Evolutionary conservation across 495 filamentous ascomycete genomes (phyloP).

Genomic region (Penicillium canariense): DNA sequence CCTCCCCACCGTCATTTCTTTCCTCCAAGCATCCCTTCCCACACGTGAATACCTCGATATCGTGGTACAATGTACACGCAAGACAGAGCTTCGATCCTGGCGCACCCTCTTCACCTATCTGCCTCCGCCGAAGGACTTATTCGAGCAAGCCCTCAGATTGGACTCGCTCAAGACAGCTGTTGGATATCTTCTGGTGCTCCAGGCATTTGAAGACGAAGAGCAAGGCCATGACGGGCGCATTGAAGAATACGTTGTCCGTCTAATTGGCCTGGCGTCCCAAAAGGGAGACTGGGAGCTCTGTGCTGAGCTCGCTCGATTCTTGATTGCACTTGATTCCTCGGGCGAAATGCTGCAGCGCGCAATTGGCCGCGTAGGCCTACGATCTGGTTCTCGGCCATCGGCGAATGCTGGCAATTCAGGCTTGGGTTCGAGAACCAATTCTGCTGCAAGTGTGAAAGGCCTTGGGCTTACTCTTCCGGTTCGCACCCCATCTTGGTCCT

Average conservation of each 20-base stretch:
- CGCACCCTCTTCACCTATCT: slow-evolving; percentile 86
- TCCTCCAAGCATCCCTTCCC: slow-evolving; percentile 80
- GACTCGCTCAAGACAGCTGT: slow-evolving; percentile 92
- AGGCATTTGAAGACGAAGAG: slow-evolving; percentile 86
- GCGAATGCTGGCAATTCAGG: slow-evolving; percentile 24
- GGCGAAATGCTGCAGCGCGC: slow-evolving; percentile 79
- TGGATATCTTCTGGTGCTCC: slow-evolving; percentile 92
- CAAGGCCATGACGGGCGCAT: slow-evolving; percentile 63
- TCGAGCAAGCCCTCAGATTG: slow-evolving; percentile 82
- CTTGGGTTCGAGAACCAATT: slow-evolving; percentile 23
- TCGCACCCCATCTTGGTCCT: slow-evolving; percentile 39
- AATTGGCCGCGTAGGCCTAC: slow-evolving; percentile 63
- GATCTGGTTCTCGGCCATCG: slow-evolving; percentile 12
- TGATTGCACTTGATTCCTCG: slow-evolving; percentile 85
- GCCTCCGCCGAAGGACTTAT: slow-evolving; percentile 84
- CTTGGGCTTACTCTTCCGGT: slow-evolving; percentile 38
- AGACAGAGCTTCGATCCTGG: slow-evolving; percentile 96
- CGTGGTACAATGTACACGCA: slow-evolving; percentile 94
- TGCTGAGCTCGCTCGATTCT: slow-evolving; percentile 88
- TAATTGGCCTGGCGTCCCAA: slow-evolving; percentile 77
- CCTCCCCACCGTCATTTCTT: slow-evolving; percentile 81
- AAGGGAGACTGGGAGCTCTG: slow-evolving; percentile 96
- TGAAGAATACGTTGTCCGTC: slow-evolving; percentile 64
- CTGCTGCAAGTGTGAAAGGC: slow-evolving; percentile 36
- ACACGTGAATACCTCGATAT: slow-evolving; percentile 79